Conservation (phyloP, 2,329 filamentous ascomycete species). For the Fusarium coicis region DNA sequence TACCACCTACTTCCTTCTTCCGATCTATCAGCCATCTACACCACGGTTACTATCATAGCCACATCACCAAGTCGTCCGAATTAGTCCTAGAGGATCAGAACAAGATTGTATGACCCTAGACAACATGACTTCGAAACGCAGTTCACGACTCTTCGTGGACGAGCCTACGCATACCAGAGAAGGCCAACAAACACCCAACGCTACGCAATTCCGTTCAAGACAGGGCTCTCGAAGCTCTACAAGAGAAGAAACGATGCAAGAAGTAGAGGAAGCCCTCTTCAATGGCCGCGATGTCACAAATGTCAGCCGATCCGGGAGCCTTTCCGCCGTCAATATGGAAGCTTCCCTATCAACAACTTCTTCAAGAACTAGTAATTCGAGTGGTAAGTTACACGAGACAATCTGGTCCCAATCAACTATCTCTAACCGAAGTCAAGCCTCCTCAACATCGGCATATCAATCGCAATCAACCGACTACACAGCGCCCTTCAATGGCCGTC, state of each 20-base stretch:
- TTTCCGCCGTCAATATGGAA: conserved; percentile 19
- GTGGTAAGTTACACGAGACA: conserved; percentile 17
- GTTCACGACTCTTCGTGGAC: conserved; percentile 36
- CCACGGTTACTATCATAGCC: not conserved
- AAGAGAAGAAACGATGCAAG: conserved; percentile 44
- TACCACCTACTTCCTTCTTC: conserved; percentile 15
- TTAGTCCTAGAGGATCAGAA: not conserved
- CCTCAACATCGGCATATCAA: conserved; percentile 28
- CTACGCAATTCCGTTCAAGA: conserved; percentile 43
- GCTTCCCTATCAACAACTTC: conserved; percentile 14
- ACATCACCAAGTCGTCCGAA: not conserved
- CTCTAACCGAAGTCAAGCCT: conserved; percentile 31
- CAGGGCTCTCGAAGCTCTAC: conserved; percentile 46
- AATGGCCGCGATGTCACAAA: conserved; percentile 28
- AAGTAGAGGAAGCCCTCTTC: conserved; percentile 41
- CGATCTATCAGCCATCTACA: not conserved
- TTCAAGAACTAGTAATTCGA: conserved; percentile 32
- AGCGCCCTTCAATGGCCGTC: conserved; percentile 51
- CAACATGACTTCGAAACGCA: conserved; percentile 41
- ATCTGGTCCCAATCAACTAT: not conserved
- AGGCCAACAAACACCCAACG: conserved; percentile 11
- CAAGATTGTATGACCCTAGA: conserved; percentile 6
- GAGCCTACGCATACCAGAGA: conserved; percentile 24
- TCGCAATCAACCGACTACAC: conserved; percentile 31
- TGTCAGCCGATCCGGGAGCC: conserved; percentile 34